Evolutionary conservation across 768 basidiomycete species (phyloP).

Genomic region (Austroboletus festivus): DNA sequence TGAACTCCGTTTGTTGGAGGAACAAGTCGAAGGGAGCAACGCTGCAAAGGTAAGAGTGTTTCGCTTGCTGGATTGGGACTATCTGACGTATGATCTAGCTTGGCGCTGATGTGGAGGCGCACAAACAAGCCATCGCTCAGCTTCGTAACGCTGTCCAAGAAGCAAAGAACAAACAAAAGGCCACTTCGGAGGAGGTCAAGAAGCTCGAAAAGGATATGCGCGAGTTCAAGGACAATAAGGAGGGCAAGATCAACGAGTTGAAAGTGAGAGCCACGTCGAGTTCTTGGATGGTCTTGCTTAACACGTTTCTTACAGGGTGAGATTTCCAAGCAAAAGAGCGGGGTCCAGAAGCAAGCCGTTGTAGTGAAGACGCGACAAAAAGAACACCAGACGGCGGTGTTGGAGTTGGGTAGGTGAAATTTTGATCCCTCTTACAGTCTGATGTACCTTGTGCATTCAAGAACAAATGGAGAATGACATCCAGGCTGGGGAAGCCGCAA

Average conservation of each 20-base stretch:
- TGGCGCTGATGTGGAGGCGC: slow-evolving; percentile 71
- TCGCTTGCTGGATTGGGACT: background rate
- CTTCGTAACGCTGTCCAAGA: slow-evolving; percentile 56
- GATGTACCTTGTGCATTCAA: background rate
- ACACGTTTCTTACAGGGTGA: slow-evolving; percentile 41
- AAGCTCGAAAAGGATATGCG: slow-evolving; percentile 95
- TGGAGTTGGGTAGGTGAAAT: slow-evolving; percentile 74
- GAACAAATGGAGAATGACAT: slow-evolving; percentile 34
- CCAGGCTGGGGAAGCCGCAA: slow-evolving; percentile 17
- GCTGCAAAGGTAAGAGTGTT: slow-evolving; percentile 68
- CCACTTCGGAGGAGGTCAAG: slow-evolving; percentile 72
- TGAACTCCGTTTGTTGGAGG: slow-evolving; percentile 74
- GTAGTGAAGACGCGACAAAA: slow-evolving; percentile 84
- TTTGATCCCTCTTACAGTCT: background rate
- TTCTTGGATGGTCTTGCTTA: background rate
- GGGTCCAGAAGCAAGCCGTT: slow-evolving; percentile 76
- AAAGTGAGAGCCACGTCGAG: slow-evolving; percentile 51
- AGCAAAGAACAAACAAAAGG: slow-evolving; percentile 74
- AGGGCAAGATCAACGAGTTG: slow-evolving; percentile 91
- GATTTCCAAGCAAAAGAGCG: slow-evolving; percentile 78
- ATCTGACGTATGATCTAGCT: slow-evolving; percentile 47
- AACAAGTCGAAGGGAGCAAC: slow-evolving; percentile 86
- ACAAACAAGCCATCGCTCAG: slow-evolving; percentile 60
- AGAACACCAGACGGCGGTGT: slow-evolving; percentile 79
- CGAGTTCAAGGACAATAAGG: slow-evolving; percentile 98